Evolutionary conservation across 2,329 filamentous ascomycete species (phyloP).

Genomic region (Simplicillium aogashimaense): DNA sequence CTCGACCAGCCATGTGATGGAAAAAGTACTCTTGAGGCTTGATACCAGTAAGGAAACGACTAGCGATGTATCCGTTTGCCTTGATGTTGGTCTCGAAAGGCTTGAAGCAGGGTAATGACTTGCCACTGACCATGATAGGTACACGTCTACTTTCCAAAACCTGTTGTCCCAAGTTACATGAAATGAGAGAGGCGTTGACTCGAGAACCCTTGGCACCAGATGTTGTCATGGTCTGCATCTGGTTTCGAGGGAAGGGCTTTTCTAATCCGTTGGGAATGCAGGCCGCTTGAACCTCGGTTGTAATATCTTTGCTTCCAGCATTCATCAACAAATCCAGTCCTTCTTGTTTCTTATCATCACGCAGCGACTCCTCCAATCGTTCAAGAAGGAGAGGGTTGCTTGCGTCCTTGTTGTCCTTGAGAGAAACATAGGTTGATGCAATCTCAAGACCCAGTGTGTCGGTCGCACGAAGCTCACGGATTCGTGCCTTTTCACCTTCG

Average conservation of each 20-base stretch:
- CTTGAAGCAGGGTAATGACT: conserved; percentile 87
- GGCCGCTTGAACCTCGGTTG: conserved; percentile 63
- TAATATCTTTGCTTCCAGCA: conserved; percentile 56
- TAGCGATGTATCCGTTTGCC: conserved; percentile 87
- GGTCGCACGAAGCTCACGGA: conserved; percentile 58
- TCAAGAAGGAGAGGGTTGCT: conserved; percentile 62
- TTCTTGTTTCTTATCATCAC: conserved; percentile 84
- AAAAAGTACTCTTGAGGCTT: conserved; percentile 98
- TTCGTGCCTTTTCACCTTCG: conserved; percentile 64
- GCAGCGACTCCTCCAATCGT: conserved; percentile 78
- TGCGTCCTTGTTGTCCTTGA: conserved; percentile 55
- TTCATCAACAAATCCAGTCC: conserved; percentile 87
- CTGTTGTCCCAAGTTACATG: conserved; percentile 93
- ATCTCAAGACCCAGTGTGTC: conserved; percentile 64
- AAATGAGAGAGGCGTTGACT: conserved; percentile 96
- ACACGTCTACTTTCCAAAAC: conserved; percentile 91
- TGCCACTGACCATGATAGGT: conserved; percentile 95
- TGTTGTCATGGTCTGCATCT: conserved; percentile 98
- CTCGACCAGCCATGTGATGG: conserved; percentile 97
- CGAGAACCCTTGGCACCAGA: conserved; percentile 88
- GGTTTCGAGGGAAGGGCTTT: conserved; percentile 91
- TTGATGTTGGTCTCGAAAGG: conserved; percentile 83
- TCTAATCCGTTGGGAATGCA: conserved; percentile 76
- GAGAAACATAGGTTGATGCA: conserved; percentile 78
- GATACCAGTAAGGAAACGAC: conserved; percentile 96